A percentile compares a stretch with the other conserved stretches of the same genome.
Conservation (phyloP, 345 rosid genomes). For the Adansonia digitata region DNA sequence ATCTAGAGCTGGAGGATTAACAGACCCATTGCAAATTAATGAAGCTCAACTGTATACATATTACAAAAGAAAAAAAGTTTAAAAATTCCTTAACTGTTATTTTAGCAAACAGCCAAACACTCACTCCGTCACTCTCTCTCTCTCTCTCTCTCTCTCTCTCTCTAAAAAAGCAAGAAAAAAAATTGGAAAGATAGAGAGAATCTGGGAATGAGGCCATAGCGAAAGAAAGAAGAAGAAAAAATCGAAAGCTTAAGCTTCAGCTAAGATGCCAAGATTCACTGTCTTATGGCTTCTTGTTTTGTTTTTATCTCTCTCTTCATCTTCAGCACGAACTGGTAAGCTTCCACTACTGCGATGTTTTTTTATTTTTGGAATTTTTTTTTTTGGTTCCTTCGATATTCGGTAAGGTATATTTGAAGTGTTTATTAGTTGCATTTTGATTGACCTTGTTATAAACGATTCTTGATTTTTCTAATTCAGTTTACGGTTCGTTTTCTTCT, state of each 20-base stretch:
- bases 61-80: too few species aligned
- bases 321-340: constrained; percentile 49
- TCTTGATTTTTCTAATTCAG: not conserved
- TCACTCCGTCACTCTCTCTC: constrained; percentile 6
- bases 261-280: constrained; percentile 31
- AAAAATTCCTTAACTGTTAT: constrained; percentile 12
- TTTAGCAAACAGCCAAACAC: constrained; percentile 24
- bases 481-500: not conserved
- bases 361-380: not conserved
- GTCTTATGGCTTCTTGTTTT: constrained; percentile 35
- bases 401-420: constrained; percentile 3
- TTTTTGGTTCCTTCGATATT: not conserved
- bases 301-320: constrained; percentile 22
- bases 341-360: constrained; percentile 13
- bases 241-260: not conserved
- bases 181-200: not conserved
- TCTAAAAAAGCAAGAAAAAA: not conserved
- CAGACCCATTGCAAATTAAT: not conserved
- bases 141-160: not conserved
- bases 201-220: constrained; percentile 15
- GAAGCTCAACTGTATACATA: constrained; percentile 3
- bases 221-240: not conserved
- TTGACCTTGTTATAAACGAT: not conserved
- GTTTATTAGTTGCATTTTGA: constrained; percentile 15
- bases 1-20: constrained; percentile 15